Base-by-base conservation (phyloP, 2,329 filamentous ascomycete genomes). In the Stemphylium beticola region DNA sequence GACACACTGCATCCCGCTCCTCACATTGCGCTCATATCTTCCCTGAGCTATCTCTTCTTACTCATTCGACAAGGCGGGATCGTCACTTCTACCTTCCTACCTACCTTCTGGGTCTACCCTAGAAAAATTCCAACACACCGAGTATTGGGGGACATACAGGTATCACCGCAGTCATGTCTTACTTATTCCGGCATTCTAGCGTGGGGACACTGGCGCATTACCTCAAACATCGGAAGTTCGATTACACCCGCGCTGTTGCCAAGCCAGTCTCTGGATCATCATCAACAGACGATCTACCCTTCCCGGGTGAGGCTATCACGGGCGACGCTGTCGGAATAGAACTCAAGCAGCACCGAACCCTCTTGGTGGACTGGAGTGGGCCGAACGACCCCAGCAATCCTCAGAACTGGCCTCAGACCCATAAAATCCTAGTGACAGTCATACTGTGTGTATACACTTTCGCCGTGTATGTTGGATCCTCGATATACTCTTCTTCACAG, bases 361-460 rank as follows among this genome's bases (percentile, higher is more conserved):
- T 65, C 9, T 58, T 75, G 2, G 70, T 79, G 4, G 72, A 76
- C 50, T 78, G 77, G 75, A 75, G 72, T 47, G 70, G 69, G 0
- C 72, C 72, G 22, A 60, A 68, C 11, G 72, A 74, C 29, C 69
- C 72, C 4, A 65, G 61, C 20, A 76, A 75, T 40, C 74, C 74
- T 1, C 62, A 72, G 51, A 76, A 77, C 40, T 77, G 74, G 74
- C 57, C 69, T 0, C 38, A 58, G 36, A 48, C 46, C 12, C 68
- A 69, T 49, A 74, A 73, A 46, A 58, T 70, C 2, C 64, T 74
- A n/a, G 71, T 73, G 22, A 68, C 66, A 0, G 61, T 66, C 7
- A 53, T 69, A n/a, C 61, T 69, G 15, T 65, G 81, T 56, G 52
- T 83, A 7, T 87, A 86, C 72, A 87, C 85, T 0, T 84, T 86